Evolutionary conservation across 768 basidiomycete species (phyloP), one percentile per base, ranked within the genome.

Genomic region (Coprinopsis strossmayeri): DNA sequence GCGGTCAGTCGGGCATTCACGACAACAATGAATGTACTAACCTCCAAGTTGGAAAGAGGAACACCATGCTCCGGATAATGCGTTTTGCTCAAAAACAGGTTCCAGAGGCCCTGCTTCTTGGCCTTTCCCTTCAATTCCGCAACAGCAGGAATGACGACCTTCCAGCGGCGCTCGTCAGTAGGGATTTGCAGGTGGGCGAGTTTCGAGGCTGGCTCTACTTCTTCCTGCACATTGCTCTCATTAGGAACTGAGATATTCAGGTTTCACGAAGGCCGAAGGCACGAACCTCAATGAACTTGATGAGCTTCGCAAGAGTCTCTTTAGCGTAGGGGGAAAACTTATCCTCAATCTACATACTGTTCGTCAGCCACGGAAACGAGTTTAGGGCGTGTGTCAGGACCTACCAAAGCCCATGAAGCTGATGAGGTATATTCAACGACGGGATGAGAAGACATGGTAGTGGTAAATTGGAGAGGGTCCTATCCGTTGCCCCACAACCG

Each of bases 41-140:
- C 92, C 77, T 99, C 96, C 39, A 99, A 74, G 65, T 97, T 98
- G 13, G 84, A 84, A 55, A 98, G 72, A n/a, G 86, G 84, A 3
- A 92, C 86, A 34, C 95, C 95, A 59, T 81, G 77, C 55, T 87
- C 73, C 5, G 92, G 93, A 63, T 95, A 97, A 61, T 96, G 95
- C 24, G 80, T 76, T 68, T 92, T 91, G 78, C 89, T 92, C 53
- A 98, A 73, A 74, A 97, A 98, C 30, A 99, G 74, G 62, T 98
- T 98, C 96, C 96, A 99, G 32, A 99, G 74, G 2, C 96, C 96
- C 23, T 82, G 78, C 60, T 79, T 78, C 69, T 84, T 89, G 0
- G 95, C 96, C 64, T 87, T 91, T 53, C 60, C 73, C 70, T 98
- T 96, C 55, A 99, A 77, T 48, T 88, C 85, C 55, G 79, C 84